Base-by-base conservation (phyloP, 148 eudicot genomes). In the Rhododendron simsii region DNA sequence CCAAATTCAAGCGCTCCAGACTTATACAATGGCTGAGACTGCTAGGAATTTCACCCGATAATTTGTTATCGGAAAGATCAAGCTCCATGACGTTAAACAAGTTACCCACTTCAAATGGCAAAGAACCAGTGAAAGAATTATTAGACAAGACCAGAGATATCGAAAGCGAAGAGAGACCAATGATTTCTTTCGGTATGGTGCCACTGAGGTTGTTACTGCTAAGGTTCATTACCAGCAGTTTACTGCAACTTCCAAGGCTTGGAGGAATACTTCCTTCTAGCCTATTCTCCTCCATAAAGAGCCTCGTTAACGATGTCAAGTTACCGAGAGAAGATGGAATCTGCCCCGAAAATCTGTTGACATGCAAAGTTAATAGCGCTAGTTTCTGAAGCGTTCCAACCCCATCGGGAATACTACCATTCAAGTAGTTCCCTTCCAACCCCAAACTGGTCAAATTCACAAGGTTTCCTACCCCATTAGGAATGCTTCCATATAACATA, bases 41-140 rank as follows among this genome's bases (percentile, higher is more conserved):
- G 16, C 48, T 75, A 5, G 90, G 93, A 78, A 92, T 84, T 45
- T 77, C 77, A 23, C 93, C 93, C 7, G 89, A 88, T 71, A 90
- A 87, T 18, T 53, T 75, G 79, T 92, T 92, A n/a, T 73, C 20
- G 0, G 88, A 88, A 79, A 87, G 47, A 77, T 87, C 45, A 44
- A 92, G 76, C n/a, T 10, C 1, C 45, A 4, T 67, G 3, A 91
- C 84, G 77, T 77, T 82, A 39, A 2, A 80, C 71, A 91, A 88
- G 37, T 28, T 35, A 4, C 84, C 82, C 30, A 91, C 84, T 51
- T 91, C 91, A 4, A 78, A 13, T 13, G 93, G 92, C 23, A 92
- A 73, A 4, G 85, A 33, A 2, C 93, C 93, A 77, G 65, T 79
- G 37, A 90, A 84, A 37, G 67, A 81, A 55, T 91, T 92, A 7